Conservation (phyloP, 805 yeast genomes). For the Clavispora carvajalis region DNA sequence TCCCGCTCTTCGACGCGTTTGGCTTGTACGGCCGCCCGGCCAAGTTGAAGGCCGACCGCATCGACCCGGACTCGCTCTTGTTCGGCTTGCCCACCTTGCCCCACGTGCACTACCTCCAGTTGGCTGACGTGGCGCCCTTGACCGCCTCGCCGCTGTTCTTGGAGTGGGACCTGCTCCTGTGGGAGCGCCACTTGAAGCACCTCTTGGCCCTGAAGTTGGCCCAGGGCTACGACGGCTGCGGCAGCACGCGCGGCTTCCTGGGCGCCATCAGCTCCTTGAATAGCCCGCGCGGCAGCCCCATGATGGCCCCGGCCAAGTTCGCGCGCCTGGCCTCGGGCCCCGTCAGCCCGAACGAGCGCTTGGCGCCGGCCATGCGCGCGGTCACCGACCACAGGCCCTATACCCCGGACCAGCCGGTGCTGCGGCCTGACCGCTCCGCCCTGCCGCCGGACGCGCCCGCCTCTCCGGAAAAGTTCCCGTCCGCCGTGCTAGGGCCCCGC, state of each 20-base stretch:
- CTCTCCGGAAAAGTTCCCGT: not conserved
- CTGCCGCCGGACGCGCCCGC: not conserved
- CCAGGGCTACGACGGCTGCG: constrained; percentile 68
- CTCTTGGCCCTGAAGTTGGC: constrained; percentile 32
- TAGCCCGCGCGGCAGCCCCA: constrained; percentile 20
- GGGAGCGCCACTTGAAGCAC: constrained; percentile 28
- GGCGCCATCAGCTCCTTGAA: constrained; percentile 56
- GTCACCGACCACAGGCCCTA: not conserved
- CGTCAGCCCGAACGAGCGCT: not conserved
- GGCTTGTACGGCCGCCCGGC: constrained; percentile 44
- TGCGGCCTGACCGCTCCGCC: no score
- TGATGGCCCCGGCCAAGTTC: constrained; percentile 1
- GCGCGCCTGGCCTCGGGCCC: not conserved
- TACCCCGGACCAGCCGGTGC: no score
- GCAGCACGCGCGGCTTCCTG: constrained; percentile 56
- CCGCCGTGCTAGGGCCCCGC: not conserved
- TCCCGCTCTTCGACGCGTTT: constrained; percentile 38
- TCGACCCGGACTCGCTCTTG: constrained; percentile 35
- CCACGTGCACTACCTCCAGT: constrained; percentile 37
- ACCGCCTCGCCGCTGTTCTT: constrained; percentile 21
- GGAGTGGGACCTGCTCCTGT: constrained; percentile 33
- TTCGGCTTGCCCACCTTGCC: constrained; percentile 47
- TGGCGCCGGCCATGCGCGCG: not conserved
- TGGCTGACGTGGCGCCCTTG: constrained; percentile 24
- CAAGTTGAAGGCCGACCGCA: constrained; percentile 37